Base-by-base conservation (phyloP, 345 rosid species). In the Dimocarpus longan region DNA sequence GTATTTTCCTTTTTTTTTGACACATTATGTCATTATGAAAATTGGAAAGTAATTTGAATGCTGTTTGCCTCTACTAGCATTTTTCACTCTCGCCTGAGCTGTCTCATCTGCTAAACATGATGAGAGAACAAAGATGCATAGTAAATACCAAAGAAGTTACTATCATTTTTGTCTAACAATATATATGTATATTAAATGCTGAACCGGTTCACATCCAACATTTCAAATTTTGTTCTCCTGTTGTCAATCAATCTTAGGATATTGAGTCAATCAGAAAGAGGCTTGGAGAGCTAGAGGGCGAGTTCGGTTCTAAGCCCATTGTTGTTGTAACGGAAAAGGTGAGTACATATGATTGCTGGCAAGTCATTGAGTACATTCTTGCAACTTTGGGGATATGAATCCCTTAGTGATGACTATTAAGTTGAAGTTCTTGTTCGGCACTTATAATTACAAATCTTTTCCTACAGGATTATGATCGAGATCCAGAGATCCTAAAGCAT, bases 291-390 rank as follows among this genome's bases (percentile, higher is more conserved):
- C 82, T 95, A 43, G 93, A 89, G 83, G 71, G 76, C 44, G 88
- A 77, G 76, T 87, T 77, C 74, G 77, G 76, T 72, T 79, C 75
- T 67, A 86, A 79, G 83, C 98, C 96, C 64, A 80, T 90, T 43
- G 84, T 89, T 75, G 86, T 90, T 72, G 78, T 89, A 32, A 93
- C 97, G 1, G 97, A 93, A 86, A 93, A 95, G 92, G 97, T 91
- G 70, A 82, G 86, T 63, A 32, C 5, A 57, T 32, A 18, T 44
- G 28, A 57, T 28, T 28, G 10, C 43, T 10, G 42, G 52, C 56
- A 62, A 22, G 11, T 44, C 32, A 39, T 76, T 72, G 39, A 32
- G 42, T 72, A 24, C n/a, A 57, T 57, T 66, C 69, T 46, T 6
- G 52, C 52, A 32, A 32, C 4, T 32, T 32, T 32, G 37, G 37